Conservation (phyloP, 2,329 filamentous ascomycete species). For the Xylariaceae sp. region DNA sequence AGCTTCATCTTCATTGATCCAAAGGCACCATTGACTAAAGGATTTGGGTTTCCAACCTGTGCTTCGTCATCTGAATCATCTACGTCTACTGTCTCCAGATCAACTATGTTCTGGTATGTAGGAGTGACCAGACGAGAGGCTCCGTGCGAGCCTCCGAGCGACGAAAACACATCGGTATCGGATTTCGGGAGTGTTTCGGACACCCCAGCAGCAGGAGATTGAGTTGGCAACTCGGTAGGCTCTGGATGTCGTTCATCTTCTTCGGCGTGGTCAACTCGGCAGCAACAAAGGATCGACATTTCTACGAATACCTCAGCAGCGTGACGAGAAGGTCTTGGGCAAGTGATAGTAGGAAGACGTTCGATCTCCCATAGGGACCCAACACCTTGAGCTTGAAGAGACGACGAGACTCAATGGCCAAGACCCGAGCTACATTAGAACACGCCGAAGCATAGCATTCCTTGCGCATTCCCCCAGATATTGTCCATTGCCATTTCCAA, state of each 20-base stretch:
- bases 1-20: constrained; percentile 45
- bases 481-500: no score
- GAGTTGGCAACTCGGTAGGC: constrained; percentile 20
- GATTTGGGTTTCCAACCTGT: constrained; percentile 10
- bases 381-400: no score
- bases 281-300: constrained; percentile 39
- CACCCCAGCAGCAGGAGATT: constrained; percentile 24
- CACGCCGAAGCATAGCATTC: no score
- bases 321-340: no score
- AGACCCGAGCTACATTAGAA: no score
- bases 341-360: no score
- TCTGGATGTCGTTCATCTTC: constrained; percentile 16
- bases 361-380: no score
- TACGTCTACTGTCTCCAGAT: constrained; percentile 37
- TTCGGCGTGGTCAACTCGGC: constrained; percentile 20
- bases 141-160: constrained; percentile 16
- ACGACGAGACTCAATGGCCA: no score
- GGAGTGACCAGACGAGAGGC: constrained; percentile 22
- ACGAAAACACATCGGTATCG: constrained; percentile 21
- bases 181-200: constrained; percentile 18
- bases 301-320: constrained; percentile 4
- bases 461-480: no score
- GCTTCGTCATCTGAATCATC: constrained; percentile 37
- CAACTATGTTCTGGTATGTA: constrained; percentile 28
- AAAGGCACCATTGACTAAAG: constrained; percentile 39